phyloP scores from a whole-genome alignment of 192 early-diverging fungal species.

The Mortierella hygrophila region DNA sequence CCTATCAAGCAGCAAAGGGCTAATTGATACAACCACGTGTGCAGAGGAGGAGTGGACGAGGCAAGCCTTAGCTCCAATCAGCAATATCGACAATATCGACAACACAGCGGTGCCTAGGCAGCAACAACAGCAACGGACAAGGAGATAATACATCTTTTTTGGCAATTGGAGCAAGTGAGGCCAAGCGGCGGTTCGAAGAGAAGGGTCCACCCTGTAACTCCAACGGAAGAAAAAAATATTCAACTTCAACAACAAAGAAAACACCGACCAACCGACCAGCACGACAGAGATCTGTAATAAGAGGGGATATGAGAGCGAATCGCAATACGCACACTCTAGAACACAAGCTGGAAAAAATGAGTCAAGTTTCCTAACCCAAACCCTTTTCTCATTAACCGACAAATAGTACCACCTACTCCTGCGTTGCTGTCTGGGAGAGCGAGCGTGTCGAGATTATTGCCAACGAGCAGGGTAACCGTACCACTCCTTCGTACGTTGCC shows the following conservation, averaged over 20 bases:
- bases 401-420: constrained; percentile 58
- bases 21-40: background rate
- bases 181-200: background rate
- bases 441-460: constrained; percentile 77
- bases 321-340: background rate
- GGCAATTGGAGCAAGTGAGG: background rate
- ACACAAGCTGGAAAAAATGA: background rate
- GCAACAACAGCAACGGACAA: background rate
- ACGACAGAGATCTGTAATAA: background rate
- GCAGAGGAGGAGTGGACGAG: background rate
- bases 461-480: constrained; percentile 93
- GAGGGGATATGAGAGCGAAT: constrained; percentile 4
- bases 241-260: background rate
- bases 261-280: background rate
- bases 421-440: constrained; percentile 60
- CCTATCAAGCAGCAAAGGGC: background rate
- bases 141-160: background rate
- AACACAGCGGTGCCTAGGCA: background rate
- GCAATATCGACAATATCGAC: background rate
- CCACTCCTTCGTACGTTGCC: constrained; percentile 89
- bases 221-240: constrained; percentile 4
- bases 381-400: background rate
- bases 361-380: background rate
- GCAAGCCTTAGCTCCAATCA: background rate
- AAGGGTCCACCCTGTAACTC: background rate